Percentiles rank a stretch among this genome's conserved stretches.
Evolutionary conservation across 73 alveolate genomes (phyloP).

Genomic region (Effrenium voratum): DNA sequence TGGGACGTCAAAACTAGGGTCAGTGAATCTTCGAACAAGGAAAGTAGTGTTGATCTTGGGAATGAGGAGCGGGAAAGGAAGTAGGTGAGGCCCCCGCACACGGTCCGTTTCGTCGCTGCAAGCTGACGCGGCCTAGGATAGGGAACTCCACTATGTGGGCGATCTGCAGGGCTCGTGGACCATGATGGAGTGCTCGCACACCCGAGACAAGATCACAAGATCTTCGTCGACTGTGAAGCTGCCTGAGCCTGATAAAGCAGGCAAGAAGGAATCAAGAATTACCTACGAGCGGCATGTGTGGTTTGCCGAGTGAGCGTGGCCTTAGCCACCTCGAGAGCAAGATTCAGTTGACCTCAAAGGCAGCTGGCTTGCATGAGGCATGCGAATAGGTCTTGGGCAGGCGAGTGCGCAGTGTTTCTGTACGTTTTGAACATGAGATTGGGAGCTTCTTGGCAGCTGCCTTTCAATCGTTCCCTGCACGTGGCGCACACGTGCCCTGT

Average conservation of each 20-base stretch:
- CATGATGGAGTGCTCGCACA: slow-evolving; percentile 73
- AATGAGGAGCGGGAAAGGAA: too few relatives aligned
- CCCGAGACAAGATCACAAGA: slow-evolving; percentile 78
- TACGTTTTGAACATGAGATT: not conserved
- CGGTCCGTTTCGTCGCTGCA: too few relatives aligned
- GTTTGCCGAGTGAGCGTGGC: slow-evolving; percentile 44
- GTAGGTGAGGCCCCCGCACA: too few relatives aligned
- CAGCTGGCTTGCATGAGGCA: not conserved
- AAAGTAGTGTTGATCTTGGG: too few relatives aligned
- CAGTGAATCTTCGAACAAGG: too few relatives aligned
- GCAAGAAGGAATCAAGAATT: slow-evolving; percentile 86
- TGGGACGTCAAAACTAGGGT: too few relatives aligned
- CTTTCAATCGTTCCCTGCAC: not conserved
- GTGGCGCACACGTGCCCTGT: not conserved
- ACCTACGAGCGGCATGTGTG: slow-evolving; percentile 68
- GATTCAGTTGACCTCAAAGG: not conserved
- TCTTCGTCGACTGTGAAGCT: slow-evolving; percentile 90
- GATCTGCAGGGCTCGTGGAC: slow-evolving; percentile 84
- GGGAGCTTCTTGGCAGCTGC: not conserved
- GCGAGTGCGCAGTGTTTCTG: not conserved
- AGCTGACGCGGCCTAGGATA: not conserved
- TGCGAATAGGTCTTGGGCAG: not conserved
- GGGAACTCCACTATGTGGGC: slow-evolving; percentile 84
- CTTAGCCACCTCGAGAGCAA: not conserved
- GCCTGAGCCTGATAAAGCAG: slow-evolving; percentile 88